phyloP scores from a whole-genome alignment of 2,329 filamentous ascomycete species.

The Sporothrix phasma region DNA sequence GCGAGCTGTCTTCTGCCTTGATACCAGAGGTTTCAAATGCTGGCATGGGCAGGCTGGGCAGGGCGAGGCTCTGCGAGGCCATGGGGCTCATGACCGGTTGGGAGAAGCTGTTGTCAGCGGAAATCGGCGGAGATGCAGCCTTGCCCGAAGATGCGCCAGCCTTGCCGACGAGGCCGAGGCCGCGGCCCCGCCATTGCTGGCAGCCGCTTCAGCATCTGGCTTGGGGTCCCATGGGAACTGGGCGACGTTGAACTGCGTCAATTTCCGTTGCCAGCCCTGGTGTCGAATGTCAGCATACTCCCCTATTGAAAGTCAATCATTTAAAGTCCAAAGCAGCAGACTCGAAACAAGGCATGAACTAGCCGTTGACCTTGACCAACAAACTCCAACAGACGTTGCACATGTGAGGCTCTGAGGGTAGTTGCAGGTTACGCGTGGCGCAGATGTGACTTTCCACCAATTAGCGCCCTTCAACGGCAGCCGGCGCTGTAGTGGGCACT shows the following conservation, averaged over 20 bases:
- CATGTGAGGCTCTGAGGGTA: too few species aligned
- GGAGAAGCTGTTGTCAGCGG: slow-evolving; percentile 23
- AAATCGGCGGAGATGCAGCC: slow-evolving; percentile 16
- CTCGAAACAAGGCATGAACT: background rate
- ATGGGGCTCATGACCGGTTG: slow-evolving; percentile 30
- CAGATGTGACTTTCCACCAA: slow-evolving; percentile 2
- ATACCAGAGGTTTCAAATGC: slow-evolving; percentile 6
- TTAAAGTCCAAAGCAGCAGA: background rate
- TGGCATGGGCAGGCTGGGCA: slow-evolving; percentile 24
- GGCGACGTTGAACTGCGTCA: slow-evolving; percentile 75
- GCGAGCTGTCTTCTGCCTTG: slow-evolving; percentile 8
- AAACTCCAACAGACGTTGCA: too few species aligned
- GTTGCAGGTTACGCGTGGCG: background rate
- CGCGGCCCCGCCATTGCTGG: slow-evolving; percentile 22
- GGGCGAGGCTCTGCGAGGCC: slow-evolving; percentile 22
- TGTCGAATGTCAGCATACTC: slow-evolving; percentile 7
- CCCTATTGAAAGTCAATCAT: background rate
- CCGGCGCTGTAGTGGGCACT: background rate
- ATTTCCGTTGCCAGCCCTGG: slow-evolving; percentile 89
- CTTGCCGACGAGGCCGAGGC: background rate
- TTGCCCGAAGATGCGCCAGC: slow-evolving; percentile 11
- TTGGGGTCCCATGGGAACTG: slow-evolving; percentile 93
- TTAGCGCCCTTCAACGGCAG: background rate
- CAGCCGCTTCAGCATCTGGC: slow-evolving; percentile 44
- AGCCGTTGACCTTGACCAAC: too few species aligned